These are phyloP conservation scores for Kluyveromyces sp. DNA, from an alignment of 1,139 yeast species.

Conservation along the genomic window DNA sequence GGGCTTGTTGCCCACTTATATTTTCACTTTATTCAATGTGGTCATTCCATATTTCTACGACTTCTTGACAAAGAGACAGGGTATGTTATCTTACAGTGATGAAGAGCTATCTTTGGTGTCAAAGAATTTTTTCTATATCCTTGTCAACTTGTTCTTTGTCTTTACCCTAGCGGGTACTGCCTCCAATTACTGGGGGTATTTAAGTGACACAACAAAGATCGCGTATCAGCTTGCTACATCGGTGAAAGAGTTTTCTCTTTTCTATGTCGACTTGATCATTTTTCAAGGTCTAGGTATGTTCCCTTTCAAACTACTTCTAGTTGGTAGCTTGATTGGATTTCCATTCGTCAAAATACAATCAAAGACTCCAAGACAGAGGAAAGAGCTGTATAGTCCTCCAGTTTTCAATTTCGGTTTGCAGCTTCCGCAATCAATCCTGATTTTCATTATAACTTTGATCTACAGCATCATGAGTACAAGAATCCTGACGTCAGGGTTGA, in stretches of 20 bases:
- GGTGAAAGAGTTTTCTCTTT: constrained; percentile 57
- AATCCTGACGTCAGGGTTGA: constrained; percentile 63
- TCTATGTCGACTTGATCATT: constrained; percentile 66
- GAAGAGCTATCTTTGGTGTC: constrained; percentile 68
- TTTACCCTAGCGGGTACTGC: constrained; percentile 79
- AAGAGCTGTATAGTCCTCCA: constrained; percentile 69
- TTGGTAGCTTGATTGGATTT: constrained; percentile 60
- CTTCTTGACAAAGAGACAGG: constrained; percentile 60
- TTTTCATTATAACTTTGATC: constrained; percentile 65
- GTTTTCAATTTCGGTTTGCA: constrained; percentile 74
- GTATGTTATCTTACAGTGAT: constrained; percentile 67
- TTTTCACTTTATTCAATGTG: constrained; percentile 62
- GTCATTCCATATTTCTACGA: constrained; percentile 64
- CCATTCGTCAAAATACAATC: constrained; percentile 52
- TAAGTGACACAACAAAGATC: constrained; percentile 68
- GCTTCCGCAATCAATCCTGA: constrained; percentile 72
- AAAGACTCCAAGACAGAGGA: constrained; percentile 62
- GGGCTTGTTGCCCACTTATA: constrained; percentile 67
- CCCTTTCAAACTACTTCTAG: constrained; percentile 57
- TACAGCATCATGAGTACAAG: constrained; percentile 76
- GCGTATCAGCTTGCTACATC: constrained; percentile 71
- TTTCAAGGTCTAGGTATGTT: constrained; percentile 75
- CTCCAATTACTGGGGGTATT: constrained; percentile 66
- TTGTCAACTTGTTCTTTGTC: constrained; percentile 69
- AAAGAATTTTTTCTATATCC: constrained; percentile 70